Conservation (phyloP, 441 rosid genomes). For the Sinapis alba region DNA sequence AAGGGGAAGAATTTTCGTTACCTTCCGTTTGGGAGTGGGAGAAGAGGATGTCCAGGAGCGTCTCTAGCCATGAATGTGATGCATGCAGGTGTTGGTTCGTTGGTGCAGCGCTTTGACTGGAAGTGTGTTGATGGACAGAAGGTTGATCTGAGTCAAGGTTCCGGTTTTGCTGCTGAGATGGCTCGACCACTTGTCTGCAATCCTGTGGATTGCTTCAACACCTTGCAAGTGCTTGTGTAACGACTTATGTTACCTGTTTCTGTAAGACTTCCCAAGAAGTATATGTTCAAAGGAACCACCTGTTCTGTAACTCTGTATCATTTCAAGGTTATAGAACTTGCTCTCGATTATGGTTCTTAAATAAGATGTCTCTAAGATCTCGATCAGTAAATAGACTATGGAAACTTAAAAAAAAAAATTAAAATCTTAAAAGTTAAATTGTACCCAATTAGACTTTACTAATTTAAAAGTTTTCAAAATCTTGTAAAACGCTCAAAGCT, state of each 20-base stretch:
- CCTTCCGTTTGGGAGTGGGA: conserved; percentile 46
- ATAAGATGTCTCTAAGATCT: no score
- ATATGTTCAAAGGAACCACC: not conserved
- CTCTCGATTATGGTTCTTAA: no score
- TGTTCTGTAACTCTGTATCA: no score
- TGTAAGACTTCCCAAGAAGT: not conserved
- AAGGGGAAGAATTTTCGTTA: conserved; percentile 67
- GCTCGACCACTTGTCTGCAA: conserved; percentile 38
- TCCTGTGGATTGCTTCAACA: conserved; percentile 39
- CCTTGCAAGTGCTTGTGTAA: conserved; percentile 16
- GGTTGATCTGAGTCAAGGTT: conserved; percentile 36
- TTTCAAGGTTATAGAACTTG: no score
- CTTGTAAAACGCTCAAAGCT: no score
- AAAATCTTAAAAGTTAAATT: no score
- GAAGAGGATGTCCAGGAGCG: conserved; percentile 47
- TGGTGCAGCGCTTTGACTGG: conserved; percentile 46
- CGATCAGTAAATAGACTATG: no score
- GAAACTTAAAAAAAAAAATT: no score
- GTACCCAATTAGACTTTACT: no score
- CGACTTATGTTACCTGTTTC: conserved; percentile 2
- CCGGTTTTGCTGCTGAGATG: conserved; percentile 41
- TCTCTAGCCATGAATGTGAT: conserved; percentile 42
- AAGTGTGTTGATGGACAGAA: conserved; percentile 29
- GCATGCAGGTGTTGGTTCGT: conserved; percentile 32
- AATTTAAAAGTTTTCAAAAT: no score